Evolutionary conservation across 2,329 filamentous ascomycete species (phyloP).

Genomic region (Trichoderma atrobrunneum): DNA sequence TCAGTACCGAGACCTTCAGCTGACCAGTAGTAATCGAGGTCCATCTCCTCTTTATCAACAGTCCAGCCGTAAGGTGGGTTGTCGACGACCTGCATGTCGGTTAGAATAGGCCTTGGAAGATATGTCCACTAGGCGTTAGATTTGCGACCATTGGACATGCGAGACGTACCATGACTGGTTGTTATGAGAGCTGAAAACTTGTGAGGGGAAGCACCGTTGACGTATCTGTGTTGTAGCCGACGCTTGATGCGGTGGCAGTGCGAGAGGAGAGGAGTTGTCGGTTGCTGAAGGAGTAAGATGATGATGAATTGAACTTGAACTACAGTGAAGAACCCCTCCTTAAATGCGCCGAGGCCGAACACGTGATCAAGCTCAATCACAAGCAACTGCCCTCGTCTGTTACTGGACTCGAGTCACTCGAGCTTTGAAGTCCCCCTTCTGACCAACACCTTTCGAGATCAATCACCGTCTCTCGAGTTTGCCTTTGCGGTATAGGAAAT

Average conservation of each 20-base stretch:
- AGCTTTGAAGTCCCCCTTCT: background rate
- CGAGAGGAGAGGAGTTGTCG: background rate
- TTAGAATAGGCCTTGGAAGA: background rate
- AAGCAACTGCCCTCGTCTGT: background rate
- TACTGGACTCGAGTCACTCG: background rate
- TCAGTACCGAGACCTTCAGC: background rate
- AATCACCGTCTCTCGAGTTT: background rate
- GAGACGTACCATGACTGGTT: background rate
- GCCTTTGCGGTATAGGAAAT: background rate
- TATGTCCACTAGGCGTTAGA: background rate
- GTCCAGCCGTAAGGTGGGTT: background rate
- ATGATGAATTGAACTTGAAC: background rate
- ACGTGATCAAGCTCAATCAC: background rate
- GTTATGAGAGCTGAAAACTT: background rate
- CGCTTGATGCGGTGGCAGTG: background rate
- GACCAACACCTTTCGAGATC: background rate
- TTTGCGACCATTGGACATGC: background rate
- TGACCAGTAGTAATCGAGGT: background rate
- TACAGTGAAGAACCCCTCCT: background rate
- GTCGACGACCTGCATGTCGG: background rate
- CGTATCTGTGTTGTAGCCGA: background rate
- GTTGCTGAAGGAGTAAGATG: background rate
- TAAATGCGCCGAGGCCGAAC: background rate
- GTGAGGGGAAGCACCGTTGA: background rate
- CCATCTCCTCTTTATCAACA: background rate